Evolutionary conservation across 768 basidiomycete species (phyloP), one percentile per base, ranked within the genome.

Genomic region (Termitomyces sp.): DNA sequence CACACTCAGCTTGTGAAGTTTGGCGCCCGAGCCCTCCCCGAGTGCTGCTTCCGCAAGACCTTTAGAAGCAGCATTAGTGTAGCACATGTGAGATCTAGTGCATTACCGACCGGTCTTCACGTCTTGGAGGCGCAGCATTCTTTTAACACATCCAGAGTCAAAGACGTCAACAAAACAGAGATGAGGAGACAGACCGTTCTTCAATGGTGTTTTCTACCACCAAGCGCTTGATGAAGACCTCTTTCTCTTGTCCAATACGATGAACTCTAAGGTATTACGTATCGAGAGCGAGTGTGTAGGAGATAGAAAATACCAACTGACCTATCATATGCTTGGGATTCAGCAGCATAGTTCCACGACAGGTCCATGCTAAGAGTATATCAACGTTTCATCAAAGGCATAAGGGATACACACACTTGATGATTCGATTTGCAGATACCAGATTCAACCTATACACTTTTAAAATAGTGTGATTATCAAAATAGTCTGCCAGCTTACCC

Each of bases 331-430:
- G 87, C 87, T 62, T 90, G 88, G 0, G 83, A 82, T 64, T 89
- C 87, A 0, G 84, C 73, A 0, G 87, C 87, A 61, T 81, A 86
- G 64, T 87, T 88, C 87, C 87, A 89, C 28, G 84, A 84, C 18
- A 88, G 72, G 66, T 88, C 88, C 77, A 90, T 78, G 67, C 85
- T 87, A 2, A 55, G 42, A 24, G 24, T 51, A 20, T 18, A 31
- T 31, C 16, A 54, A 33, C 8, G 46, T 41, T 28, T 18, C 26
- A 48, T 9, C 22, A 2, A 8, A 46, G 34, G 6, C 12, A 26
- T 33, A 15, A 22, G 16, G 34, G 13, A 31, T 7, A 51, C 44
- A 24, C 79, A 48, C 63, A 87, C 85, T 86, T 86, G 62, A 89
- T 75, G 31, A 88, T 82, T 5, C 87, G 82, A 64, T 88, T 88